Conservation (phyloP, 805 yeast genomes). For the Kodamaea nitidulidarum region DNA sequence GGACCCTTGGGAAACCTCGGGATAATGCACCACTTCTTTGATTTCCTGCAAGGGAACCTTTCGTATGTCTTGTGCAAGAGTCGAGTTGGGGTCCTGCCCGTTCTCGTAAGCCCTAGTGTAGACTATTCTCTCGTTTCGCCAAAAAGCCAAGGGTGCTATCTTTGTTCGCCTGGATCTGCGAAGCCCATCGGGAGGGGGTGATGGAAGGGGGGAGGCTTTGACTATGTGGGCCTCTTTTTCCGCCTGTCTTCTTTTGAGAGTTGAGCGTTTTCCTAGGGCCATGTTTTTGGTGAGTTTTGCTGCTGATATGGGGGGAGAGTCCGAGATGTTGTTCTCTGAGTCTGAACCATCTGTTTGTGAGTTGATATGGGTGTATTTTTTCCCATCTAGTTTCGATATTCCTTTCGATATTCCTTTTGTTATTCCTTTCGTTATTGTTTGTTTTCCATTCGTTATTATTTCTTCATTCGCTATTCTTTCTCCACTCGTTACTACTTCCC, state of each 20-base stretch:
- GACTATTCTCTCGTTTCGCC: conserved; percentile 78
- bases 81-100: conserved; percentile 40
- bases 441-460: too few relatives aligned
- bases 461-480: too few relatives aligned
- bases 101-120: conserved; percentile 40
- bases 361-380: too few relatives aligned
- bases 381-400: too few relatives aligned
- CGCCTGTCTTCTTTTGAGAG: conserved; percentile 13
- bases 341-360: too few relatives aligned
- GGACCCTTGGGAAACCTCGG: conserved; percentile 21
- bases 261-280: conserved; percentile 24
- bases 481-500: too few relatives aligned
- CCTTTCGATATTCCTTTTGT: too few relatives aligned
- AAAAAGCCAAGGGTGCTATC: conserved; percentile 70
- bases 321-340: too few relatives aligned
- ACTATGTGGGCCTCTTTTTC: conserved; percentile 9
- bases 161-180: conserved; percentile 65
- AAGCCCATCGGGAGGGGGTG: conserved; percentile 45
- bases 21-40: conserved; percentile 53
- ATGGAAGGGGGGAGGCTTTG: conserved; percentile 34
- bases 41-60: conserved; percentile 52
- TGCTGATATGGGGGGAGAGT: too few relatives aligned
- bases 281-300: conserved; percentile 29
- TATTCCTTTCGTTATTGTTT: too few relatives aligned
- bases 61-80: conserved; percentile 28